Evolutionary conservation across 192 early-diverging fungal genomes (phyloP), one percentile per base, ranked within the genome.

Genomic region (Thamnidium elegans): DNA sequence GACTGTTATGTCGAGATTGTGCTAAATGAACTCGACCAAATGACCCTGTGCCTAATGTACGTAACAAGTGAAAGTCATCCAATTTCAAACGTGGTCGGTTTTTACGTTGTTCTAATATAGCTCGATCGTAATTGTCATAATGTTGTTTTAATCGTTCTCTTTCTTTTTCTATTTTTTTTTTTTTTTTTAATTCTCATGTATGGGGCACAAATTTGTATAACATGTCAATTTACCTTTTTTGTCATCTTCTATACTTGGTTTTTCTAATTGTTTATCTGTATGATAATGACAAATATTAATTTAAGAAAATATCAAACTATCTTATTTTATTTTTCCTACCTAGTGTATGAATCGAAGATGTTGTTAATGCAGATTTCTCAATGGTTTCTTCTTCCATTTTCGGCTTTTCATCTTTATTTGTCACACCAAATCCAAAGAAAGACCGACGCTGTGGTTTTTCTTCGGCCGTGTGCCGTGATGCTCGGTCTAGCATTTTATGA

Each of bases 1-100:
- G 82, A 42, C 80, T 67, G 30, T 82, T 86, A 17, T 78, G 69
- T 66, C 74, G 79, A 66, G 87, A 92, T 65, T 88, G 85, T 30
- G 90, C 83, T 34, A 99, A 81, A 70, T 93, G 95, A 15, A 99
- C 96, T 44, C 96, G 80, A 0, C 94, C 96, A 80, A 98, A 98
- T 23, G 96, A 96, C 20, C 96, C 96, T 2, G 96, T 98, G 21
- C 96, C 95, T 89, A 86, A 15, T 20, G 58, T 53, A 10, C 63
- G 9, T 43, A 64, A 54, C 20, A 64, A 17, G 26, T 64, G 34
- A 6, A 64, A 64, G 17, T 64, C 63, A 30, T 55, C 51, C 19
- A 64, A 7, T 20, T 44, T 64, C 10, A 64, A 20, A 0, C 52
- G 52, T 23, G 63, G 63, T 44, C 21, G 34, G 21, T 64, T 44